Conservation (phyloP, 2,329 filamentous ascomycete species). For the Aureobasidium sp. region DNA sequence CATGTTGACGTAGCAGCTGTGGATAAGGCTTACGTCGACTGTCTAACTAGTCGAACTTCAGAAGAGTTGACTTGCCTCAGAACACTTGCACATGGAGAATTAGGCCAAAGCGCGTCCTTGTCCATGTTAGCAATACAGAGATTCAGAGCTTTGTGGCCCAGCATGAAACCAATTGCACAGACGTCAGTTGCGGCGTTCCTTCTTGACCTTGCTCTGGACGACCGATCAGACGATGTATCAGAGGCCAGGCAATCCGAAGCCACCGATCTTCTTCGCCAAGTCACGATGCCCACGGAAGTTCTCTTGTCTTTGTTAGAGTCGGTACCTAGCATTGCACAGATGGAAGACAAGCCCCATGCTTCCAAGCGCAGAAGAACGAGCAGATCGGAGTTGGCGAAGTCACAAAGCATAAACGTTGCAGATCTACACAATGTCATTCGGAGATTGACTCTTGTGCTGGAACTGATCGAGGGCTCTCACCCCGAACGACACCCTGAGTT, state of each 20-base stretch:
- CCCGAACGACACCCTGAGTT: conserved; percentile 70
- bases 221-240: conserved; percentile 27
- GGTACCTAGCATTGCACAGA: conserved; percentile 64
- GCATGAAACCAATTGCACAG: conserved; percentile 59
- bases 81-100: conserved; percentile 41
- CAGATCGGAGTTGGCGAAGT: conserved; percentile 58
- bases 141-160: conserved; percentile 64
- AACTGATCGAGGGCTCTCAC: conserved; percentile 75
- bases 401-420: conserved; percentile 55
- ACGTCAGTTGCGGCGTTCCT: conserved; percentile 55
- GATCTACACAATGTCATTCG: conserved; percentile 63
- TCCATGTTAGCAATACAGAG: conserved; percentile 60
- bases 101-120: conserved; percentile 43
- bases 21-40: conserved; percentile 47
- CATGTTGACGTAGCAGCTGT: conserved; percentile 42
- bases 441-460: conserved; percentile 78
- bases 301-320: conserved; percentile 66
- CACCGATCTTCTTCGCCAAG: conserved; percentile 63
- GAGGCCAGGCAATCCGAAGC: conserved; percentile 49
- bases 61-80: conserved; percentile 52
- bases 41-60: conserved; percentile 49
- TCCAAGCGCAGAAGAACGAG: conserved; percentile 76
- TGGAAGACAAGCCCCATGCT: conserved; percentile 64
- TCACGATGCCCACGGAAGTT: conserved; percentile 66
- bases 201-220: conserved; percentile 53